phyloP scores from a whole-genome alignment of 2,329 filamentous ascomycete genomes.

The Nigrospora osmanthi region DNA sequence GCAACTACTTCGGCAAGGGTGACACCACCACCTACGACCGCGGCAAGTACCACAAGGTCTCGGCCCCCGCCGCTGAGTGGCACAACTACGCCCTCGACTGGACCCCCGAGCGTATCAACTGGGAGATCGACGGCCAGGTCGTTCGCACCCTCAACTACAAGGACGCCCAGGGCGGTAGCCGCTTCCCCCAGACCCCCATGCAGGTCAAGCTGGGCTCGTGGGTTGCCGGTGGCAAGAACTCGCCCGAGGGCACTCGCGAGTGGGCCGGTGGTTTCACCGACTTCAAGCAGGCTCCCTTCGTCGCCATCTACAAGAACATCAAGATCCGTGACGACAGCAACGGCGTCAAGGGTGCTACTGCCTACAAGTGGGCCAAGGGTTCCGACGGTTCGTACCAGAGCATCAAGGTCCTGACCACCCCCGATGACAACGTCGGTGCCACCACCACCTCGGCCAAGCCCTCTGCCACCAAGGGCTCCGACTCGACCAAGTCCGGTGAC shows the following conservation, averaged over 20 bases:
- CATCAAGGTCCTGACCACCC: slow-evolving; percentile 40
- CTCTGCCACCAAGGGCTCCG: slow-evolving; percentile 8
- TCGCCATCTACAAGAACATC: slow-evolving; percentile 49
- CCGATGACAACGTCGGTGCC: slow-evolving; percentile 10
- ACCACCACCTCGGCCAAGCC: slow-evolving; percentile 7
- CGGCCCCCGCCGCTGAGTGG: slow-evolving; percentile 32
- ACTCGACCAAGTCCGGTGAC: slow-evolving; percentile 2
- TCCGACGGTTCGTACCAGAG: slow-evolving; percentile 38
- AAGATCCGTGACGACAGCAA: slow-evolving; percentile 47
- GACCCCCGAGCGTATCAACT: slow-evolving; percentile 55
- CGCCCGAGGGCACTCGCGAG: slow-evolving; percentile 61
- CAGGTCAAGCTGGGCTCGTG: slow-evolving; percentile 63
- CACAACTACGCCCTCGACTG: slow-evolving; percentile 60
- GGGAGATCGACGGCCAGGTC: slow-evolving; percentile 54
- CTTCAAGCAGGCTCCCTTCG: slow-evolving; percentile 44
- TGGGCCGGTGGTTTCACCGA: slow-evolving; percentile 57
- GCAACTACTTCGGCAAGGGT: slow-evolving; percentile 61
- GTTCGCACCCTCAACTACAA: slow-evolving; percentile 54
- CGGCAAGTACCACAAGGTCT: slow-evolving; percentile 38
- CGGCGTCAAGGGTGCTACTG: slow-evolving; percentile 35
- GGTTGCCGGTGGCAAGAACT: slow-evolving; percentile 50
- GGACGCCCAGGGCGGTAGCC: slow-evolving; percentile 48
- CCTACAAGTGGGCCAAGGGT: slow-evolving; percentile 44
- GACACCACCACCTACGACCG: slow-evolving; percentile 48
- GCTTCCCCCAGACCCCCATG: slow-evolving; percentile 69